Evolutionary conservation across 495 filamentous ascomycete genomes (phyloP).

Genomic region (Aspergillus olivimuriae): DNA sequence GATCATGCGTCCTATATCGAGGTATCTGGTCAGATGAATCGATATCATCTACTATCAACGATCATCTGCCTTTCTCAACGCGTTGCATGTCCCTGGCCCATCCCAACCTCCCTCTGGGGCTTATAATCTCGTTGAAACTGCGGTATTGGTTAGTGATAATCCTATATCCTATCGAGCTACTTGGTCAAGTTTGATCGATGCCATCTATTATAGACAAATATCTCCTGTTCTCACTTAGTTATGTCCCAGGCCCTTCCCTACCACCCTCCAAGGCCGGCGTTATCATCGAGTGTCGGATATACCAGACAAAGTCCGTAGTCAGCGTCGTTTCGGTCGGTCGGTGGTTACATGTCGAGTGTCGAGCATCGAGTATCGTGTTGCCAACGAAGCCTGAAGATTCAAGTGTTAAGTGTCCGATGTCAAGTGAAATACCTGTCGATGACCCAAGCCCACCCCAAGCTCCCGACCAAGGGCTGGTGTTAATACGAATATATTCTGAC

Average conservation of each 20-base stretch:
- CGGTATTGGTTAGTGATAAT: no score
- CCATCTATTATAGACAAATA: background rate
- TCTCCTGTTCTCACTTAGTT: background rate
- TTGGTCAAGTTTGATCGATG: no score
- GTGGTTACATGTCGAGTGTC: no score
- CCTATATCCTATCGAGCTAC: no score
- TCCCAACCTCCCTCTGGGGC: constrained; percentile 6
- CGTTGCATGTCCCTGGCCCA: constrained; percentile 5
- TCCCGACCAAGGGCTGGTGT: background rate
- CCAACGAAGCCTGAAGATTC: background rate
- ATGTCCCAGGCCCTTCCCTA: background rate
- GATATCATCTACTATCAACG: background rate
- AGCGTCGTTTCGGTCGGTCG: no score
- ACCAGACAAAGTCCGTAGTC: no score
- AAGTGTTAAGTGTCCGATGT: background rate
- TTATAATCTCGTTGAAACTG: no score
- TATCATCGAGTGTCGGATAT: no score
- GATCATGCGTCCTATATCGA: no score
- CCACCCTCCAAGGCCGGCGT: constrained; percentile 4
- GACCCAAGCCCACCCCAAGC: constrained; percentile 2
- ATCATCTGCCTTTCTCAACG: no score
- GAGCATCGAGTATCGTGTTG: no score
- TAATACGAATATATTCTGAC: background rate
- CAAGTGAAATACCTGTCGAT: background rate
- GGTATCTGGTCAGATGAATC: background rate